Percentiles rank a stretch among this genome's conserved stretches.
Evolutionary conservation across 2,329 filamentous ascomycete genomes (phyloP).

Genomic region (Curvularia sp.): DNA sequence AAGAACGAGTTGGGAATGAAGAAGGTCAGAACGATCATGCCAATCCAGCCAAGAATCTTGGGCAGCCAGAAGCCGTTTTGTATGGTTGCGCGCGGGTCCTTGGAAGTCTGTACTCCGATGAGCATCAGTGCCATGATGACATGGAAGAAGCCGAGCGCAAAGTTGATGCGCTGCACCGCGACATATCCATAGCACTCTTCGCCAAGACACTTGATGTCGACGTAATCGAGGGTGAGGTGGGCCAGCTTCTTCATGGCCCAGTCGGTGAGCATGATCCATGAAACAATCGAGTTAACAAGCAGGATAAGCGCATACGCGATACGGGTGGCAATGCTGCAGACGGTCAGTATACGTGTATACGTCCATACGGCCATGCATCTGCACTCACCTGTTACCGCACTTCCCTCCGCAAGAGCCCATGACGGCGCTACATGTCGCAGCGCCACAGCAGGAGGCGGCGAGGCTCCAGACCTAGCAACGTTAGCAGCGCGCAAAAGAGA

Average conservation of each 20-base stretch:
- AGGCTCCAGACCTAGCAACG: conserved; percentile 72
- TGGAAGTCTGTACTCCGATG: conserved; percentile 84
- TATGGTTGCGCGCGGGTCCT: conserved; percentile 82
- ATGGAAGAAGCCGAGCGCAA: conserved; percentile 93
- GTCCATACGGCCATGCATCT: neutral
- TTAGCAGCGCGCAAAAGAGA: conserved; percentile 31
- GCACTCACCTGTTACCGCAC: conserved; percentile 83
- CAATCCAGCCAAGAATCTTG: conserved; percentile 89
- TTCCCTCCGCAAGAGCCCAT: conserved; percentile 91
- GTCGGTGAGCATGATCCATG: conserved; percentile 98
- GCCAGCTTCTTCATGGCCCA: conserved; percentile 98
- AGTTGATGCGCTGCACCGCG: conserved; percentile 97
- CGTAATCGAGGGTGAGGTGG: conserved; percentile 90
- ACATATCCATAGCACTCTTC: conserved; percentile 95
- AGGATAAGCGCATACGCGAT: conserved; percentile 96
- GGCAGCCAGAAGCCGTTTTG: conserved; percentile 99
- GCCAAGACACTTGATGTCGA: conserved; percentile 88
- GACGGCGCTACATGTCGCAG: conserved; percentile 93
- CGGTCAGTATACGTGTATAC: conserved; percentile 18
- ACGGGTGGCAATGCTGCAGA: conserved; percentile 84
- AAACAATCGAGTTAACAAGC: conserved; percentile 93
- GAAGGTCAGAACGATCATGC: conserved; percentile 87
- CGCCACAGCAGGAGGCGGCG: conserved; percentile 91
- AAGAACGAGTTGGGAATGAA: conserved; percentile 96
- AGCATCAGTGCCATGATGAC: conserved; percentile 83